Conservation (phyloP, 352 stramenopile species). For the Pythium phragmitis region DNA sequence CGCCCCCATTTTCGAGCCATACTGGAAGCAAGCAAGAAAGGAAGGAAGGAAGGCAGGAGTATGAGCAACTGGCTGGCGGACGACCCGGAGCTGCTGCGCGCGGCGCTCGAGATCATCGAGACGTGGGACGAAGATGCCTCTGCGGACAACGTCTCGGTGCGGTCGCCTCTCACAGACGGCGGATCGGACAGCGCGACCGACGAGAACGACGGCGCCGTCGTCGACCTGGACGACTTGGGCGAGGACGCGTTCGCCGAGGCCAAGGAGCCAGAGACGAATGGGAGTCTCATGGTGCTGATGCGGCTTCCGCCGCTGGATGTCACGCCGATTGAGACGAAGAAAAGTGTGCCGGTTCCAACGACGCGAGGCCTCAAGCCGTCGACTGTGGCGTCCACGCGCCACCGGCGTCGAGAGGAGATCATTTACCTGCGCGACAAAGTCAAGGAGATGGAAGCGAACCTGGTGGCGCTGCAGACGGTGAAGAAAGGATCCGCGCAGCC, state of each 20-base stretch:
- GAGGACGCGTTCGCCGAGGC: not conserved
- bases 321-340: not conserved
- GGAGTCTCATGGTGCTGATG: not conserved
- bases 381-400: conserved; percentile 17
- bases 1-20: not conserved
- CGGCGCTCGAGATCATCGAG: conserved; percentile 21
- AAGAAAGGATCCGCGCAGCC: not conserved
- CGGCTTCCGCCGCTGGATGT: not conserved
- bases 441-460: conserved; percentile 15
- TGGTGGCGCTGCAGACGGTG: conserved; percentile 3
- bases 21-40: not conserved
- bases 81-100: conserved; percentile 21
- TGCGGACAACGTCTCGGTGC: not conserved
- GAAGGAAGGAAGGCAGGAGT: not conserved
- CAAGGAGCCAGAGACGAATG: not conserved
- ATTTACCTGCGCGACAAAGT: conserved; percentile 26
- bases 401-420: conserved; percentile 23
- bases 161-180: not conserved
- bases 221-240: conserved; percentile 5
- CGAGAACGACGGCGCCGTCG: not conserved
- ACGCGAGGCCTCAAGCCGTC: conserved; percentile 15
- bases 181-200: conserved; percentile 9
- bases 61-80: conserved; percentile 15
- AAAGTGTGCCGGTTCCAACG: too few species aligned
- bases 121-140: conserved; percentile 6